Conservation (phyloP, 371 early-diverging fungal genomes). For the Mortierella sp. region DNA sequence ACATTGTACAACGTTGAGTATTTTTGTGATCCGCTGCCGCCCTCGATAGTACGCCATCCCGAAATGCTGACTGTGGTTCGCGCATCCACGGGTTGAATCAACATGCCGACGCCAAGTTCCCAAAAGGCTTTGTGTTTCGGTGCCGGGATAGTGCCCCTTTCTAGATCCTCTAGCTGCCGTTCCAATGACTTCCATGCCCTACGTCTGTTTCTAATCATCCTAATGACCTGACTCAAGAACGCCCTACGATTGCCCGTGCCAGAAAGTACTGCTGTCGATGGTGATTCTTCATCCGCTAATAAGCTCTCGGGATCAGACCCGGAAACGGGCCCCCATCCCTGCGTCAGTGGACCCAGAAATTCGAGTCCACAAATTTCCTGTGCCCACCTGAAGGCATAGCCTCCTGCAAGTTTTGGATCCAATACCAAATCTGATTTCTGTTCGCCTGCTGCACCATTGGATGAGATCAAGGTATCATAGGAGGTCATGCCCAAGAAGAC, state of each 20-base stretch:
- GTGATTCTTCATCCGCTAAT: conserved; percentile 9
- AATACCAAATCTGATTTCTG: conserved; percentile 32
- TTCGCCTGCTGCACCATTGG: conserved; percentile 27
- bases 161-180: conserved; percentile 37
- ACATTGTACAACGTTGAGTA: conserved; percentile 16
- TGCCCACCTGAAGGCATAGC: conserved; percentile 46
- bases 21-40: conserved; percentile 16
- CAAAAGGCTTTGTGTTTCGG: conserved; percentile 6
- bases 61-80: conserved; percentile 15
- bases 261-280: conserved; percentile 15
- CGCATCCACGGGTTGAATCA: neutral
- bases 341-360: conserved; percentile 33
- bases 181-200: conserved; percentile 46
- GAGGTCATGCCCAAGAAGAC: conserved; percentile 35
- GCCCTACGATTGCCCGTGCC: conserved; percentile 32
- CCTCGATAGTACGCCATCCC: conserved; percentile 25
- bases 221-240: conserved; percentile 34
- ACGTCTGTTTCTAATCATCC: conserved; percentile 38
- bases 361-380: conserved; percentile 47
- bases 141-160: conserved; percentile 9
- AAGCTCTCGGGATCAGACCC: conserved; percentile 19
- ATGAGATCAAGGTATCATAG: conserved; percentile 31
- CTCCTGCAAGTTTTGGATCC: conserved; percentile 28
- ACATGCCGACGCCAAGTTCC: neutral
- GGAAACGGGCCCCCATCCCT: conserved; percentile 29